phyloP scores from a whole-genome alignment of 176 grass and related monocot species.

The Rhynchospora pubera region DNA sequence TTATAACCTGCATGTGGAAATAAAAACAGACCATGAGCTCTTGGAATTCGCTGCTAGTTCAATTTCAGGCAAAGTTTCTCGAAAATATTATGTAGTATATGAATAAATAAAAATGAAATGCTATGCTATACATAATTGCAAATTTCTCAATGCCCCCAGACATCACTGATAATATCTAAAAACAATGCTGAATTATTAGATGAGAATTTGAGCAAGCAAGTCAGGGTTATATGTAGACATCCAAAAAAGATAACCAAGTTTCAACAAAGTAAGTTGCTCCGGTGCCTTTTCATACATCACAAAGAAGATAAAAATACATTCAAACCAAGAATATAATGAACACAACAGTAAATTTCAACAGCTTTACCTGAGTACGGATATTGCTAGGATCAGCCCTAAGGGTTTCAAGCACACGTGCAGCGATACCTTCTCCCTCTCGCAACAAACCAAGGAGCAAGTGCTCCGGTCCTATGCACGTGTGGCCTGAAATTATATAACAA shows the following conservation, averaged over 20 bases:
- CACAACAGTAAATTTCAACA: neutral
- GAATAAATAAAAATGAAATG: neutral
- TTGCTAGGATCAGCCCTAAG: slow-evolving; percentile 86
- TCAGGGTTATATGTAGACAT: neutral
- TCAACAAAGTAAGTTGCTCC: neutral
- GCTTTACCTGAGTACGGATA: slow-evolving; percentile 71
- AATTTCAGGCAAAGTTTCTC: neutral
- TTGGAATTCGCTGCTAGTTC: neutral
- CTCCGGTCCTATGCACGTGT: slow-evolving; percentile 95
- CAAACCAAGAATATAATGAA: neutral
- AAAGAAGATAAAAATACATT: neutral
- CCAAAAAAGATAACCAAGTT: neutral
- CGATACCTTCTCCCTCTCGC: slow-evolving; percentile 96
- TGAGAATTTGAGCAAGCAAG: neutral
- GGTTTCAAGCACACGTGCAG: slow-evolving; percentile 80
- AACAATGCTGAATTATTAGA: neutral
- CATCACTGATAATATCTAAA: neutral
- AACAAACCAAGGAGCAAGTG: slow-evolving; percentile 84
- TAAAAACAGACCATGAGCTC: neutral
- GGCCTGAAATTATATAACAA: slow-evolving; percentile 46
- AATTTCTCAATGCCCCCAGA: neutral
- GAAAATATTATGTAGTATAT: neutral
- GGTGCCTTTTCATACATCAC: neutral
- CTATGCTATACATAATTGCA: neutral
- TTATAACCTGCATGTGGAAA: slow-evolving; percentile 59